phyloP scores from a whole-genome alignment of 805 yeast species.

The Maudiozyma saulgeensis region DNA sequence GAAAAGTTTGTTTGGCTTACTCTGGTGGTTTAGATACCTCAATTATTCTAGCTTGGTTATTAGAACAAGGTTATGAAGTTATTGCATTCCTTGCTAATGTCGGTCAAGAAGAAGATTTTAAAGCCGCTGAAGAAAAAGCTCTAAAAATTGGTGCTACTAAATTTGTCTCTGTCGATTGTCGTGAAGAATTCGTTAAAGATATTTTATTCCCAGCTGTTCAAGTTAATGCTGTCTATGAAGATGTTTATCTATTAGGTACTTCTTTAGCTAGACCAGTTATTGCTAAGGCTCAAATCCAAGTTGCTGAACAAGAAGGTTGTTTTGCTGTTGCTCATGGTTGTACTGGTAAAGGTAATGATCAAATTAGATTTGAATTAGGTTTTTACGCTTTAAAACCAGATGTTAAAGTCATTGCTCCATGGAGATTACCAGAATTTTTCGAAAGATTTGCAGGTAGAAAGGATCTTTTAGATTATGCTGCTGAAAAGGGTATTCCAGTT shows the following conservation, averaged over 20 bases:
- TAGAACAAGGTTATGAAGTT: slow-evolving; percentile 96
- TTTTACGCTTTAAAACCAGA: slow-evolving; percentile 98
- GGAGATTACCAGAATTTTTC: slow-evolving; percentile 96
- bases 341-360: slow-evolving; percentile 99
- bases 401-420: slow-evolving; percentile 93
- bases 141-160: slow-evolving; percentile 94
- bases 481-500: slow-evolving; percentile 83
- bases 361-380: slow-evolving; percentile 93
- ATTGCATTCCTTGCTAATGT: slow-evolving; percentile 97
- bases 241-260: slow-evolving; percentile 92
- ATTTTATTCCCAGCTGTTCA: slow-evolving; percentile 94
- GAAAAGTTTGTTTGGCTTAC: slow-evolving; percentile 98
- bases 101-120: slow-evolving; percentile 99
- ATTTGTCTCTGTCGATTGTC: slow-evolving; percentile 87
- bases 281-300: slow-evolving; percentile 95
- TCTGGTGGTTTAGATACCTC: slow-evolving; percentile 99
- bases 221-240: slow-evolving; percentile 95
- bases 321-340: slow-evolving; percentile 98
- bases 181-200: slow-evolving; percentile 88
- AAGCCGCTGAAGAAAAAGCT: slow-evolving; percentile 93
- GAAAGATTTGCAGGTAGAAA: slow-evolving; percentile 97
- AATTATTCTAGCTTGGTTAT: slow-evolving; percentile 93
- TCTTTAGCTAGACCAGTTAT: slow-evolving; percentile 98
- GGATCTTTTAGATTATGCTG: slow-evolving; percentile 90
- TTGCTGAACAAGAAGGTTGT: slow-evolving; percentile 95